Evolutionary conservation across 495 filamentous ascomycete genomes (phyloP), one percentile per base, ranked within the genome.

Genomic region (Daldinia caldariorum): DNA sequence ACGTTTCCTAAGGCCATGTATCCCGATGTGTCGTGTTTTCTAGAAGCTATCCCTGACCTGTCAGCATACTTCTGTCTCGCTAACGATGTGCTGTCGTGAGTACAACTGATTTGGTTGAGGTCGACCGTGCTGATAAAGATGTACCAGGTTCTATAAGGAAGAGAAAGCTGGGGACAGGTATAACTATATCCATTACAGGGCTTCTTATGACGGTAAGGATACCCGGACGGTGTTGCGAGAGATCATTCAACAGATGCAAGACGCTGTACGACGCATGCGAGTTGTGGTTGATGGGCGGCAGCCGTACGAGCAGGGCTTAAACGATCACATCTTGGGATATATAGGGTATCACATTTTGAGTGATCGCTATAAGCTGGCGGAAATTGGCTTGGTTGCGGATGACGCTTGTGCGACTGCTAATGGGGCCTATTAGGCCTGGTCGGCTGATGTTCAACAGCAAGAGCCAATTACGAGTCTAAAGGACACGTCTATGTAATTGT

Each of bases 161-260:
- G 80, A 83, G 77, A 90, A 89, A 80, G 81, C 86, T 10, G 82
- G 75, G 0, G 79, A 83, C n/a, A 77, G 77, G 34, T 76, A 79
- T 7, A 83, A 72, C 47, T 72, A 72, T 31, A 53, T 72, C 9
- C 54, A 60, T 20, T 49, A 35, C 18, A 63, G 53, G 38, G 63
- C 69, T 9, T 41, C 31, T 45, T 68, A 72, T 7, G 53, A 59
- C 31, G 47, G 47, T 3, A 72, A 64, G 13, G 64, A 72, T 31
- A 18, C 58, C 22, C 51, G 57, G 10, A 50, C 35, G 1, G 63
- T 72, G 0, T 47, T 64, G 14, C 41, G 47, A 20, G 59, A 72
- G 37, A 39, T 63, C 8, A 50, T 72, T 22, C 31, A 10, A 8
- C 41, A 67, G 31, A 12, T 47, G 4, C 10, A 43, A 12, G 55